Conservation (phyloP, 164 flowering plant genomes). For the Vitis vinifera region ASM3070453v1 NC_081821.1:5600501-5601000, state of each 20-base stretch:
- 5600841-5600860: conserved; percentile 78
- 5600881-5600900: conserved; percentile 85
- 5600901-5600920: conserved; percentile 80
- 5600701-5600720: background rate
- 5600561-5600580: background rate
- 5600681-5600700: background rate
- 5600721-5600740: background rate
- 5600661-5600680: background rate
- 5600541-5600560: background rate
- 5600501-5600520: background rate
- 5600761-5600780: background rate
- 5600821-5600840: conserved; percentile 54
- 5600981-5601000: too few relatives aligned
- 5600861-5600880: conserved; percentile 93
- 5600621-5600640: background rate
- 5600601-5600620: background rate
- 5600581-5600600: background rate
- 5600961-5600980: too few relatives aligned
- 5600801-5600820: conserved; percentile 5
- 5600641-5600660: background rate
- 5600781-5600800: conserved; percentile 6
- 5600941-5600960: background rate
- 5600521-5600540: background rate
- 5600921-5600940: conserved; percentile 52
- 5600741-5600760: background rate